Conservation (phyloP, 2,329 filamentous ascomycete genomes). For the Penicillium sclerotiorum region DNA sequence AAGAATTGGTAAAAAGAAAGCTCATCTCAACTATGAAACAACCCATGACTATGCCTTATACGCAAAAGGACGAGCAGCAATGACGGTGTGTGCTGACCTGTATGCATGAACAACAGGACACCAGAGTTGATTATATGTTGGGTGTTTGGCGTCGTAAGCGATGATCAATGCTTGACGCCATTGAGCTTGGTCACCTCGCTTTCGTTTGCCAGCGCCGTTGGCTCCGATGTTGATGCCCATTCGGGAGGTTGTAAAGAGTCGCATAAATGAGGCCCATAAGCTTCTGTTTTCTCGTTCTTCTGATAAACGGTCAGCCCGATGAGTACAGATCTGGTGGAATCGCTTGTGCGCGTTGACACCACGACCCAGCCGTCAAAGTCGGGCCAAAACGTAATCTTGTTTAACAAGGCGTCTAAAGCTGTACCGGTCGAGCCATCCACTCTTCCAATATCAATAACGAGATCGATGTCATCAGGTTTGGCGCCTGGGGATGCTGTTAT, state of each 20-base stretch:
- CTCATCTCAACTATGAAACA: no score
- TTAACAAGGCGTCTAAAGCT: no score
- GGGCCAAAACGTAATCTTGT: no score
- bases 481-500: no score
- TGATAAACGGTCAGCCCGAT: no score
- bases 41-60: no score
- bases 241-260: neutral
- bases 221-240: neutral
- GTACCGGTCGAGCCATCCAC: no score
- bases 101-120: neutral
- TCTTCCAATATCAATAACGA: no score
- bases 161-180: neutral
- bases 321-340: neutral
- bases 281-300: neutral
- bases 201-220: neutral
- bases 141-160: neutral
- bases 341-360: neutral
- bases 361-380: no score
- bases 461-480: no score
- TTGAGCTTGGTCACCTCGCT: neutral
- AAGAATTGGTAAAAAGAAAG: no score
- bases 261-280: neutral
- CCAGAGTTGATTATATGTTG: neutral
- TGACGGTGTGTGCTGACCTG: neutral
- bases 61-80: neutral